Evolutionary conservation across 192 early-diverging fungal genomes (phyloP).

Genomic region (Diversispora eburnea): DNA sequence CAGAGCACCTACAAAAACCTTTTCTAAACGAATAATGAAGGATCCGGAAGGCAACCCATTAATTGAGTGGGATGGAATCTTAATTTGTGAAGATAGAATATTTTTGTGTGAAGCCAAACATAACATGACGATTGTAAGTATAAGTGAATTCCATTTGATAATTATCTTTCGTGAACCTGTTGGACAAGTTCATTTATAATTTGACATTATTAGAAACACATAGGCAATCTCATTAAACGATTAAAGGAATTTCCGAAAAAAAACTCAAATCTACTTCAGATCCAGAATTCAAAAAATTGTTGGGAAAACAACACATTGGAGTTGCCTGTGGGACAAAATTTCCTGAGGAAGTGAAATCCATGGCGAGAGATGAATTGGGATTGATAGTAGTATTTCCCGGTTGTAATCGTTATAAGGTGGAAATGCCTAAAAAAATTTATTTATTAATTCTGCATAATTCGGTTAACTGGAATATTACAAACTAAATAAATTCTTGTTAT

Average conservation of each 20-base stretch:
- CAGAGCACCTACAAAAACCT: neutral
- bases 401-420: neutral
- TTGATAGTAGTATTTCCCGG: slow-evolving; percentile 18
- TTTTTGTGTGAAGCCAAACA: slow-evolving; percentile 22
- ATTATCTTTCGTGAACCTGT: neutral
- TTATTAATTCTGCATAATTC: neutral
- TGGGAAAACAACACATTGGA: slow-evolving; percentile 14
- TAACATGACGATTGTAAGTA: slow-evolving; percentile 20
- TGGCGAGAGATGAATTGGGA: slow-evolving; percentile 7
- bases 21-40: slow-evolving; percentile 8
- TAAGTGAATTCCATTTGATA: neutral
- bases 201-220: slow-evolving; percentile 13
- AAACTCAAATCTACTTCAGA: slow-evolving; percentile 1
- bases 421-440: slow-evolving; percentile 10
- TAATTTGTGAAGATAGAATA: neutral
- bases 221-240: neutral
- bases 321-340: neutral
- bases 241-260: slow-evolving; percentile 19
- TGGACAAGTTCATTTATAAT: slow-evolving; percentile 20
- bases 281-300: slow-evolving; percentile 17
- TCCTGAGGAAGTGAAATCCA: neutral
- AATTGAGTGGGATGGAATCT: slow-evolving; percentile 23
- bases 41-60: neutral
- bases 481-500: neutral
- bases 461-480: slow-evolving; percentile 7